phyloP scores from a whole-genome alignment of 768 basidiomycete species.

The Rhodotorula kratochvilovae region DNA sequence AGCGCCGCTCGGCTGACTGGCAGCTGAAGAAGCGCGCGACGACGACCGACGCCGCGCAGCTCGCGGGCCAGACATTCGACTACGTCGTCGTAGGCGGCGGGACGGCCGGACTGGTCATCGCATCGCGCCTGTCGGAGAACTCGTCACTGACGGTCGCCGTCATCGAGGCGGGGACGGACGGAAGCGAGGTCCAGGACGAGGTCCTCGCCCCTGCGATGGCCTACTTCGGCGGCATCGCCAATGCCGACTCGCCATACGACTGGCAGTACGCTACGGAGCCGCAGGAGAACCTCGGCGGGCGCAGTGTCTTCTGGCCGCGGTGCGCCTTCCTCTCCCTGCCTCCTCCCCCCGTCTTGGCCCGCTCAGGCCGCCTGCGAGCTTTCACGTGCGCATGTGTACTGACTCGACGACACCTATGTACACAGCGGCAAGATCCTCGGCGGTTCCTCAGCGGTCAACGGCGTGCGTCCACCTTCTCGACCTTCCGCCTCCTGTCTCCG shows the following conservation, averaged over 20 bases:
- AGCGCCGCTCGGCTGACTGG: conserved; percentile 9
- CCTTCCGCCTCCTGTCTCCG: neutral
- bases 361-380: no score
- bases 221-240: conserved; percentile 28
- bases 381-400: no score
- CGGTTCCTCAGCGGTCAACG: conserved; percentile 44
- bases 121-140: conserved; percentile 45
- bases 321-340: conserved; percentile 2
- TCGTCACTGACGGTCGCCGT: conserved; percentile 35
- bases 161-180: conserved; percentile 46
- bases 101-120: conserved; percentile 47
- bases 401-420: no score
- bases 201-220: conserved; percentile 35
- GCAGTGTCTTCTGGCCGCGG: conserved; percentile 42
- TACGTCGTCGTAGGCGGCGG: conserved; percentile 41
- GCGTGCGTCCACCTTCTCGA: neutral
- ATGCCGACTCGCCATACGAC: conserved; percentile 36
- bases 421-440: conserved; percentile 44
- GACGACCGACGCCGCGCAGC: conserved; percentile 6
- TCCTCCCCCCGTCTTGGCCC: no score
- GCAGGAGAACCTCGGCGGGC: conserved; percentile 32
- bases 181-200: conserved; percentile 31
- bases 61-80: conserved; percentile 36
- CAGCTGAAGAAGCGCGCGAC: conserved; percentile 21
- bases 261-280: conserved; percentile 42